A percentile compares a stretch with the other conserved stretches of the same genome.
Conservation (phyloP, 345 rosid species). For the Eucalyptus erythrocorys region DNA sequence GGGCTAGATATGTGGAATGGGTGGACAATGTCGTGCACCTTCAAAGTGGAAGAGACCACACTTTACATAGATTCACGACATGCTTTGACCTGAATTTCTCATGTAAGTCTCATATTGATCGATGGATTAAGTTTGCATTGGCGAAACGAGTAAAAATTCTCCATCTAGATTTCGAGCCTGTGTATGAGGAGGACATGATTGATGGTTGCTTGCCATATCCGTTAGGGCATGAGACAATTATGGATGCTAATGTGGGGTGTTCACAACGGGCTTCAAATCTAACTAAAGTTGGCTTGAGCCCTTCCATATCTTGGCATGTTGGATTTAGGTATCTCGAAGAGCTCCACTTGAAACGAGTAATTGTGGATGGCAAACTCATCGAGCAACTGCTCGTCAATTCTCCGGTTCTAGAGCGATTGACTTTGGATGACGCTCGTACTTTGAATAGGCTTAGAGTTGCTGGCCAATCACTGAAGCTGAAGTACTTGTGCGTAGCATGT, state of each 20-base stretch:
- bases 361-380: background rate
- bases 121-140: background rate
- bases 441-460: background rate
- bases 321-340: background rate
- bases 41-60: background rate
- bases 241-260: background rate
- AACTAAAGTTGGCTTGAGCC: background rate
- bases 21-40: background rate
- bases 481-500: background rate
- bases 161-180: background rate
- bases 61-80: background rate
- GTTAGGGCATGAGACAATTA: background rate
- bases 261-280: background rate
- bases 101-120: background rate
- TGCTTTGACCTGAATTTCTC: background rate
- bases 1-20: background rate
- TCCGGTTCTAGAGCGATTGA: background rate
- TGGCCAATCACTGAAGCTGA: background rate
- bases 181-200: background rate
- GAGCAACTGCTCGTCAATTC: background rate
- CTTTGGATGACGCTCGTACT: background rate
- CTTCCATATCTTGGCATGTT: background rate
- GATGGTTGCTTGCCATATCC: background rate
- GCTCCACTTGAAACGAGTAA: background rate
- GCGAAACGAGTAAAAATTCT: background rate